phyloP scores from a whole-genome alignment of 805 yeast species.

The Candida vaughaniae region DNA sequence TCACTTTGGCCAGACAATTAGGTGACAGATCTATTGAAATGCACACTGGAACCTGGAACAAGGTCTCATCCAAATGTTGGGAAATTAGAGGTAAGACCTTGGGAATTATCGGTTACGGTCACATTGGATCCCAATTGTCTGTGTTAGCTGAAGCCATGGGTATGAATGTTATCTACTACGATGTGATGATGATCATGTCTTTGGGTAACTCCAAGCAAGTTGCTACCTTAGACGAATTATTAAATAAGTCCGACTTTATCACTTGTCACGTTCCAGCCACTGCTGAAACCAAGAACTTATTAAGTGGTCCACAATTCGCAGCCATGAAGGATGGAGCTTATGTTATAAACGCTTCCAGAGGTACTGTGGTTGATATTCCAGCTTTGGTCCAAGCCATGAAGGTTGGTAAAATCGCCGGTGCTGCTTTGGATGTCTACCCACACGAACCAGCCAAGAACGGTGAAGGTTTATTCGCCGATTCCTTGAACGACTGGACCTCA shows the following conservation, averaged over 20 bases:
- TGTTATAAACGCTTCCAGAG: slow-evolving; percentile 94
- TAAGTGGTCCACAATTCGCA: slow-evolving; percentile 86
- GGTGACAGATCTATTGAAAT: slow-evolving; percentile 96
- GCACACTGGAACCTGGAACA: slow-evolving; percentile 98
- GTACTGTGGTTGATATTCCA: slow-evolving; percentile 95
- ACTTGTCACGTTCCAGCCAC: slow-evolving; percentile 94
- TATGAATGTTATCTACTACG: slow-evolving; percentile 93
- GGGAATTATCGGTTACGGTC: slow-evolving; percentile 97
- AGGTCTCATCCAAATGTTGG: slow-evolving; percentile 94
- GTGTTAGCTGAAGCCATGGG: slow-evolving; percentile 98
- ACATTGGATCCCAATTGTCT: slow-evolving; percentile 95
- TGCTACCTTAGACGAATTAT: slow-evolving; percentile 75
- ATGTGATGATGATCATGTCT: slow-evolving; percentile 89
- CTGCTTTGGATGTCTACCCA: slow-evolving; percentile 95
- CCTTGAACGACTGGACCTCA: slow-evolving; percentile 77
- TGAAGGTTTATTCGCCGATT: slow-evolving; percentile 67
- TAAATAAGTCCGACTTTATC: slow-evolving; percentile 81
- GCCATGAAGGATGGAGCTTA: slow-evolving; percentile 97
- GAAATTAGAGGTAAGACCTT: slow-evolving; percentile 98
- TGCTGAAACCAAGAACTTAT: slow-evolving; percentile 85
- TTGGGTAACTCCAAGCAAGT: slow-evolving; percentile 97
- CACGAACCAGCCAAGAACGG: slow-evolving; percentile 98
- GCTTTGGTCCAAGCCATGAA: slow-evolving; percentile 90
- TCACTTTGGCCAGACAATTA: slow-evolving; percentile 90
- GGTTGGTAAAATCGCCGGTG: slow-evolving; percentile 93